Conservation (phyloP, 1,284 basidiomycete species). For the Phaffia rhodozyma region DNA sequence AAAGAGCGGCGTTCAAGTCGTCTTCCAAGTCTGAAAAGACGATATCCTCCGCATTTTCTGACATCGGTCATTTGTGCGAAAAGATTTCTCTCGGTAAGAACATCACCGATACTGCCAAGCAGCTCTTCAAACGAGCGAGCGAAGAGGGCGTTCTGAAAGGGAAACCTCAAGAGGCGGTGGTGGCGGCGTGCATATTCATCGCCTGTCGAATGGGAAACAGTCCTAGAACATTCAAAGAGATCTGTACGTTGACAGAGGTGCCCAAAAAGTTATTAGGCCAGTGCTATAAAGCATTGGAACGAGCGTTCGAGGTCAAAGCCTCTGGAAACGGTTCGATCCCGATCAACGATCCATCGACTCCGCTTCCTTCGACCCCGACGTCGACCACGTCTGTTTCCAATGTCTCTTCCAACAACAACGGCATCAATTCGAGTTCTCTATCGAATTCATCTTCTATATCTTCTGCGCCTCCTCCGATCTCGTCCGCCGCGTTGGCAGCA, state of each 20-base stretch:
- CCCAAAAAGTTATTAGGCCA: conserved; percentile 90
- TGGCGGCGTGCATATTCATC: conserved; percentile 87
- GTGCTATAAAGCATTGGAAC: conserved; percentile 72
- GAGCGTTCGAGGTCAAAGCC: conserved; percentile 18
- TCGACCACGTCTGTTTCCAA: too few relatives aligned
- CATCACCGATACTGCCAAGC: conserved; percentile 83
- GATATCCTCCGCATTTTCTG: conserved; percentile 73
- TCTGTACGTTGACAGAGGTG: conserved; percentile 83
- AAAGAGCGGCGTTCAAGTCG: conserved; percentile 60
- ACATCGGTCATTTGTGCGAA: conserved; percentile 87
- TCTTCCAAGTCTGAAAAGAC: conserved; percentile 72
- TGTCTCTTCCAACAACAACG: not conserved
- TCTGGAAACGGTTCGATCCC: not conserved
- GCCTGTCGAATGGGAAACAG: conserved; percentile 91
- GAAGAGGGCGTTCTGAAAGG: conserved; percentile 87
- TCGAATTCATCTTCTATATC: not conserved
- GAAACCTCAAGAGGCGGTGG: conserved; percentile 50
- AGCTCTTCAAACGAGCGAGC: conserved; percentile 91
- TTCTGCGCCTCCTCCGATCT: not conserved
- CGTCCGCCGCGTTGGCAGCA: not conserved
- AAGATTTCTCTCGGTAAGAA: conserved; percentile 90
- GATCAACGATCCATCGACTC: not conserved
- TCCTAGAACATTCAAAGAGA: conserved; percentile 88
- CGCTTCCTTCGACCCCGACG: not conserved
- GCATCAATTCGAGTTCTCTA: not conserved